Base-by-base conservation (phyloP, 805 yeast species). In the Wickerhamiella siamensis region DNA sequence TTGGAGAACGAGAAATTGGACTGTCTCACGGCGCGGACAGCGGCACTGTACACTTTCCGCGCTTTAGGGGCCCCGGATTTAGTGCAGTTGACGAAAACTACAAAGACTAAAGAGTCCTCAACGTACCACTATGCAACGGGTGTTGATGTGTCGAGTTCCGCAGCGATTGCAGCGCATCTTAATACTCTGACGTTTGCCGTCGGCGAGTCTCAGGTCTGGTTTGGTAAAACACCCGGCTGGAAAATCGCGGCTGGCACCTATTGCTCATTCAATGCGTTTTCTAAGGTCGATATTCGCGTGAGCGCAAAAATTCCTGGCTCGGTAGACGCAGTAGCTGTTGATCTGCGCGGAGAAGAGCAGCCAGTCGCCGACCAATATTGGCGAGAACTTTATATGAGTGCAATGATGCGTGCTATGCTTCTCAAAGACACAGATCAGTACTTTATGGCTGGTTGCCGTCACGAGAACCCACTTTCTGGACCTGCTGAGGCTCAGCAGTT, bases 41-140 rank as follows among this genome's bases (percentile, higher is more conserved):
- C 56, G 3, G 48, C 64, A 0, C 48, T 76, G 18, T 52, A 66
- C 0, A 53, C 64, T 6, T 70, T 69, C 46, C 59, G 56, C 41
- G 77, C 76, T n/a, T 54, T 79, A 18, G 93, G 93, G 0, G 83
- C 86, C 2, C 79, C 86, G 3, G 93, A 82, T 58, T 62, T 81
- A 43, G 74, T 77, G 2, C 80, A 69, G 49, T 49, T 71, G 22
- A 56, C 69, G 22, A 66, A 61, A 43, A 52, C 38, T 53, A 64
- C 63, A 43, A 60, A 66, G 36, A 57, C 63, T 16, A 66, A 68
- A 42, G 79, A 74, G 49, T 46, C 54, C 27, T 76, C 77, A 8
- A 67, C 72, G 27, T 74, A 72, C 48, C 79, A 74, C 50, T 69
- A 63, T 54, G 67, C 67, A 21, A 62, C 69, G 12, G 80, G 80